A percentile compares a stretch with the other conserved stretches of the same genome.
Conservation (phyloP, 2,329 filamentous ascomycete genomes). For the Fusarium sororula region DNA sequence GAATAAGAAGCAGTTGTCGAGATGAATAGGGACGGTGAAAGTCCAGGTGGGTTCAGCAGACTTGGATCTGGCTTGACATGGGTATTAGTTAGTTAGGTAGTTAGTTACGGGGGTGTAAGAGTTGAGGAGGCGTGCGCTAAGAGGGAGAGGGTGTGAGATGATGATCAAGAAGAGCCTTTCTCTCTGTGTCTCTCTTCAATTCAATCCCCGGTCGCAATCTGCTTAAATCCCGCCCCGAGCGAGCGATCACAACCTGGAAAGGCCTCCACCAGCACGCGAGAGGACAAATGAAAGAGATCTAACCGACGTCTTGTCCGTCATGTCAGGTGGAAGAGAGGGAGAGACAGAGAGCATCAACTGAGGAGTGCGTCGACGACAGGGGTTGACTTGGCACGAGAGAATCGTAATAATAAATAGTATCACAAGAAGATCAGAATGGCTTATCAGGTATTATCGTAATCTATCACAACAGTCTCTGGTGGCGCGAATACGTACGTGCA, state of each 20-base stretch:
- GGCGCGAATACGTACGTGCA: background rate
- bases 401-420: background rate
- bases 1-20: constrained; percentile 31
- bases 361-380: constrained; percentile 35
- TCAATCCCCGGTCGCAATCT: constrained; percentile 37
- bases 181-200: background rate
- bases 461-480: background rate
- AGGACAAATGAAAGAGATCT: constrained; percentile 43
- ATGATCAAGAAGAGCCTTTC: background rate
- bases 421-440: background rate
- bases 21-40: constrained; percentile 36
- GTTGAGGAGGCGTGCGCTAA: background rate
- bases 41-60: constrained; percentile 27
- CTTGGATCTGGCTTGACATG: constrained; percentile 34
- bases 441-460: background rate
- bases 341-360: constrained; percentile 17
- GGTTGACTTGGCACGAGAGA: background rate
- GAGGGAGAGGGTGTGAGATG: background rate
- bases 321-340: background rate
- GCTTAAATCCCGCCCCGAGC: constrained; percentile 34
- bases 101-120: background rate
- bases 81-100: background rate
- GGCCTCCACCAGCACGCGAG: constrained; percentile 39
- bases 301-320: constrained; percentile 14
- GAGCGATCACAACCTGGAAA: constrained; percentile 38